phyloP scores from a whole-genome alignment of 768 basidiomycete genomes.

The Suillus occidentalis region DNA sequence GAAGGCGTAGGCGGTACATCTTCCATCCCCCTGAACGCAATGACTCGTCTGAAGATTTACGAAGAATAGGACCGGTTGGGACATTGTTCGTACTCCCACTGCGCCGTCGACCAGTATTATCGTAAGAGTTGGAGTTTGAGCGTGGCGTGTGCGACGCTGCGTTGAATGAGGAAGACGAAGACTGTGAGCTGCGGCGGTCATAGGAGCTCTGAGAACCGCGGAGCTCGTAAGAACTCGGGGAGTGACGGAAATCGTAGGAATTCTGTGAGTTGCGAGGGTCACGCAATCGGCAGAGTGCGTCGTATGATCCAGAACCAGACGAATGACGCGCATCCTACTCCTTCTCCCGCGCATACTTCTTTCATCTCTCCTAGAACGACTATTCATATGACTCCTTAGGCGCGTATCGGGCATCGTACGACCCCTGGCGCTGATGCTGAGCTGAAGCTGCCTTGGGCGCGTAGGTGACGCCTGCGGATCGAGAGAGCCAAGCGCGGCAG shows the following conservation, averaged over 20 bases:
- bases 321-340: conserved; percentile 7
- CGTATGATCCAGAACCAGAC: conserved; percentile 17
- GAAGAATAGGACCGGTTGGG: conserved; percentile 20
- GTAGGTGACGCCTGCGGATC: conserved; percentile 29
- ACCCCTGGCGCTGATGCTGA: conserved; percentile 31
- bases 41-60: conserved; percentile 40
- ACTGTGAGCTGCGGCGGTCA: neutral
- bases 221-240: neutral
- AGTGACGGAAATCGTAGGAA: neutral
- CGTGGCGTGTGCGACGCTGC: neutral
- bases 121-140: neutral
- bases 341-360: conserved; percentile 3
- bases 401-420: conserved; percentile 17
- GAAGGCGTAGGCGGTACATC: conserved; percentile 31
- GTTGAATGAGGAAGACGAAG: neutral
- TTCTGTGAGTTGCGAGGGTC: neutral
- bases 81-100: conserved; percentile 27
- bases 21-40: conserved; percentile 33
- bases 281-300: neutral
- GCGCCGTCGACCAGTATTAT: conserved; percentile 22
- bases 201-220: neutral
- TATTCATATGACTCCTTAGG: neutral
- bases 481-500: conserved; percentile 11
- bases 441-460: conserved; percentile 21
- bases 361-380: neutral